These are phyloP conservation scores for Solanum hybrid DNA, from an alignment of 305 asterid species.

Conservation along the genomic window DNA sequence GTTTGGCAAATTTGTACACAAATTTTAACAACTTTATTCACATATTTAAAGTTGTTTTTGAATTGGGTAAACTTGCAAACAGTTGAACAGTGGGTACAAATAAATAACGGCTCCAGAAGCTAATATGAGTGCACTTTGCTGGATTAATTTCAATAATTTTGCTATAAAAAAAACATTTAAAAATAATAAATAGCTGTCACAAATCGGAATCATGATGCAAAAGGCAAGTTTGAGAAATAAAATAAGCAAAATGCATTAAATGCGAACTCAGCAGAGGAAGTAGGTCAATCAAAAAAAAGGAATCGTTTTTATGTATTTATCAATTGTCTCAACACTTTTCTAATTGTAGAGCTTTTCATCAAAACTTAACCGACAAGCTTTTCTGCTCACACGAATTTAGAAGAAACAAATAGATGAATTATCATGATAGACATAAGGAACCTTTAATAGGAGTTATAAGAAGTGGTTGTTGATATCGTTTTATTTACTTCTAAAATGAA, in stretches of 20 bases:
- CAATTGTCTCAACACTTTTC: not conserved
- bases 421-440: not conserved
- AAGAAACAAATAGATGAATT: not conserved
- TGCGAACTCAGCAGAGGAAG: not conserved
- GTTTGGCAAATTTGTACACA: not conserved
- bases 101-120: not conserved
- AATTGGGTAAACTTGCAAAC: not conserved
- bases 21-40: not conserved
- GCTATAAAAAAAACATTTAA: not conserved
- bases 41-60: not conserved
- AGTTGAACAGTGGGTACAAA: not conserved
- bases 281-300: not conserved
- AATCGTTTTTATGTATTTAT: not conserved
- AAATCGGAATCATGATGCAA: not conserved
- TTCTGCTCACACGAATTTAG: not conserved
- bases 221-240: not conserved
- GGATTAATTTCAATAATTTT: not conserved
- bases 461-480: not conserved
- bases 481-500: not conserved
- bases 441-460: not conserved
- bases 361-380: not conserved
- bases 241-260: not conserved
- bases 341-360: not conserved
- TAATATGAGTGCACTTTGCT: not conserved
- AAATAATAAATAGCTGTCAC: not conserved